Evolutionary conservation across 208 protist species (phyloP).

Genomic region (Acanthamoeba polyphaga): DNA sequence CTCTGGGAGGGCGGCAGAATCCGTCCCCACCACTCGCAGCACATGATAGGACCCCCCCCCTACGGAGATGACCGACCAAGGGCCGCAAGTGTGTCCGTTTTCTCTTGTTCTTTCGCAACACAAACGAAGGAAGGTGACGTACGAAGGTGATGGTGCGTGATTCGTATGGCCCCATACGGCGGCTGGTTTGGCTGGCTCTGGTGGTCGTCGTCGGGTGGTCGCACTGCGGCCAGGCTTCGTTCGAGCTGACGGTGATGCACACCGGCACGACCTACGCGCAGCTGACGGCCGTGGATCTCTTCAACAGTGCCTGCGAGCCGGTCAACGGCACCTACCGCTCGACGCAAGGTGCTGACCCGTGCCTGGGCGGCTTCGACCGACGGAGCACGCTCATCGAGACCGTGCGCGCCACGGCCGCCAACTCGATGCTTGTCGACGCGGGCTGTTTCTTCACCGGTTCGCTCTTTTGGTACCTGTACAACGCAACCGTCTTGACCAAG

Average conservation of each 20-base stretch:
- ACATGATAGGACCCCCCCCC: no score
- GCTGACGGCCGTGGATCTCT: neutral
- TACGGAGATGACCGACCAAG: no score
- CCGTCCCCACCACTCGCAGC: no score
- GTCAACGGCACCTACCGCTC: neutral
- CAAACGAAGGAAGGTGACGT: no score
- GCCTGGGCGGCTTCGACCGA: neutral
- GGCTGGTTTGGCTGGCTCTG: no score
- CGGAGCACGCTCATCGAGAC: constrained; percentile 3
- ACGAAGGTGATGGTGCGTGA: no score
- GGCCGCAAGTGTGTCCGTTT: no score
- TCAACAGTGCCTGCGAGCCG: neutral
- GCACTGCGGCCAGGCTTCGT: neutral
- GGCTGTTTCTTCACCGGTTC: constrained; percentile 25
- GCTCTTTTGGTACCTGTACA: neutral
- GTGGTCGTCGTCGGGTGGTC: no score
- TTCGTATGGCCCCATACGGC: no score
- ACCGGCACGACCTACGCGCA: neutral
- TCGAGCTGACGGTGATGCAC: neutral
- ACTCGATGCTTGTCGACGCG: neutral
- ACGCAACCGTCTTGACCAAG: neutral
- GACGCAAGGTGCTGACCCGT: neutral
- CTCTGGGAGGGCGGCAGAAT: no score
- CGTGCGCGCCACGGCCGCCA: neutral
- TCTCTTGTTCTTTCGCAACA: no score